Evolutionary conservation across 2,329 filamentous ascomycete genomes (phyloP), one percentile per base, ranked within the genome.

Genomic region (Cladosporium halotolerans): DNA sequence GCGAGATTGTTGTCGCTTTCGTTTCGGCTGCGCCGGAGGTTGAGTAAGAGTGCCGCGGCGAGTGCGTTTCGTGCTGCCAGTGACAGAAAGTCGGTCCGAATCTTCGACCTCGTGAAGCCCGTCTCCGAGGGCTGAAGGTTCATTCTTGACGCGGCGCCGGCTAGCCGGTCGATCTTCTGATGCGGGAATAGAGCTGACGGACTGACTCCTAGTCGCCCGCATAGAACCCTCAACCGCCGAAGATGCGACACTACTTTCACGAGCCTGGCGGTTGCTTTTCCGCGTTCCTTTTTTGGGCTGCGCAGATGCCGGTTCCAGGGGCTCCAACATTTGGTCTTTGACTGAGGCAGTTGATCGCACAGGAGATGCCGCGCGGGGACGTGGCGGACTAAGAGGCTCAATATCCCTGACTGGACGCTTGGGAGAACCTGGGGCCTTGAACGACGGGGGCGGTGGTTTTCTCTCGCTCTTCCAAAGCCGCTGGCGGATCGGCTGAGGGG

Each of bases 151-250:
- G 18, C 62, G 62, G 40, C 68, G 66, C 23, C 68, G 67, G 32
- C 64, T 63, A 38, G 66, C 62, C 9, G 70, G 71, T 11, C 72
- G 70, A 23, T 67, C 70, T 47, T 73, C 71, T n/a, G 60, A 57
- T 11, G 65, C 60, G 3, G 68, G 66, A 33, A 72, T 54, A 0
- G 69, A 72, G 19, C 72, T 63, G 42, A 77, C 68, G 10, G 76
- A 78, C 34, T 74, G 74, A 58, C 76, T 78, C 46, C 76, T 67
- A 45, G 75, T 77, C 10, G 73, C 68, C 55, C 71, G 70, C 23
- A 67, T 59, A 13, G 74, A 74, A 4, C 72, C 71, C 39, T 70
- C 73, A 23, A 74, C 68, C 48, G 70, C 70, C 11, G 75, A 77
- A 11, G 76, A 77, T 19, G 73, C 69, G 41, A 72, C 69, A 55